These are phyloP conservation scores for Rhododendron griersonianum DNA, from an alignment of 148 eudicot genomes.

Conservation along the genomic window DNA sequence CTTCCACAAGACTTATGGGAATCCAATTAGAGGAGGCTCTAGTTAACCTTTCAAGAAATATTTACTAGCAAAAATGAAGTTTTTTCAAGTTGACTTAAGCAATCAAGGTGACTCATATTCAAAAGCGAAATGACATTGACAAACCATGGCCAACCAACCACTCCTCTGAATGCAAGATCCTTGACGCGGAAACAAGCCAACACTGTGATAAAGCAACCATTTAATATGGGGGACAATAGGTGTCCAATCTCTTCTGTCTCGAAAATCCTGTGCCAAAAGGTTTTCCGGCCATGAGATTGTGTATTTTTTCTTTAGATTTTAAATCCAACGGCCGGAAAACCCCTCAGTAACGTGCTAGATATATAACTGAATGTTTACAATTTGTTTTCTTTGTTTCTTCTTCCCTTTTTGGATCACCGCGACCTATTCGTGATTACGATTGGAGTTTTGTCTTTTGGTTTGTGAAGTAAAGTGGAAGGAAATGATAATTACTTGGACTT, in stretches of 20 bases:
- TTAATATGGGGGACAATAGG: too few relatives aligned
- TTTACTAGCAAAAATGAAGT: not conserved
- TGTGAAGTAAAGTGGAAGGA: not conserved
- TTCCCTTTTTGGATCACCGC: not conserved
- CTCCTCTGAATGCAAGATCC: not conserved
- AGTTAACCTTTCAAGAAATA: not conserved
- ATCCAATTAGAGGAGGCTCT: too few relatives aligned
- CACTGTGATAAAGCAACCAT: not conserved
- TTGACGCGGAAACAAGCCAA: not conserved
- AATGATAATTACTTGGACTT: not conserved
- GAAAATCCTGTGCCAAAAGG: too few relatives aligned
- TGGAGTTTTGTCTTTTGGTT: not conserved
- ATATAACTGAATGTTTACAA: too few relatives aligned
- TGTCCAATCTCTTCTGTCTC: too few relatives aligned
- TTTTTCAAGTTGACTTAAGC: not conserved
- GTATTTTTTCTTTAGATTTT: too few relatives aligned
- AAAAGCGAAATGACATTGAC: not conserved
- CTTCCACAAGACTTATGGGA: not conserved
- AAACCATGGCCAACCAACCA: not conserved
- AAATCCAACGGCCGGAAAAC: too few relatives aligned
- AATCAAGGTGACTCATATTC: not conserved
- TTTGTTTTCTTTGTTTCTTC: not conserved
- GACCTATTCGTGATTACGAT: not conserved
- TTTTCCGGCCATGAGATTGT: too few relatives aligned
- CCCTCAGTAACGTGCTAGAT: not conserved